These are phyloP conservation scores for Ascochyta koolunga DNA, from an alignment of 2,329 filamentous ascomycete genomes.

Conservation along the genomic window DNA sequence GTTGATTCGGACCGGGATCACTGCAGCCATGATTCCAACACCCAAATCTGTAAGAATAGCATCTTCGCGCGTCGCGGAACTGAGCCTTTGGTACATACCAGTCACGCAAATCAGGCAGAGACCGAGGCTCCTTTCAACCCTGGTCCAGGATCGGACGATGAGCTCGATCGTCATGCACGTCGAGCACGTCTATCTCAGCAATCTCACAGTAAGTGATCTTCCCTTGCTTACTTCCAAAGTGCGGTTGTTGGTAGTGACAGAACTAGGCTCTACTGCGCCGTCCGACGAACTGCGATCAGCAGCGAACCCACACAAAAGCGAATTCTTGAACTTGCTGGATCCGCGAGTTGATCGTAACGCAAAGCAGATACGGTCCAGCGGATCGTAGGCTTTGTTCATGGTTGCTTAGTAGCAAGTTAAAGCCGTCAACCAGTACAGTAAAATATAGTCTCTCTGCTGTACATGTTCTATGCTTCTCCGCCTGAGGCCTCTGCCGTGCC, in stretches of 20 bases:
- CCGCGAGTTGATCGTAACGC: conserved; percentile 19
- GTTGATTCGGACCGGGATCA: neutral
- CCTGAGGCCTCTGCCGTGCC: no score
- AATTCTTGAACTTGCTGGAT: conserved; percentile 25
- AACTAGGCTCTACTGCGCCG: neutral
- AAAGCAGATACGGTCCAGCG: conserved; percentile 10
- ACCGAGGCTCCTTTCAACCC: neutral
- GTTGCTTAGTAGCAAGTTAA: no score
- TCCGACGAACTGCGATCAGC: conserved; percentile 9
- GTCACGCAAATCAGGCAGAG: neutral
- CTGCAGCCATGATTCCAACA: neutral
- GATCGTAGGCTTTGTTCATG: neutral
- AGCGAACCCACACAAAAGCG: conserved; percentile 15
- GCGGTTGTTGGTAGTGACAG: no score
- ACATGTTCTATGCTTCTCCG: no score
- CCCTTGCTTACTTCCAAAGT: no score
- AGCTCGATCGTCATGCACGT: neutral
- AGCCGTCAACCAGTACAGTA: no score
- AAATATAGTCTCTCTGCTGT: no score
- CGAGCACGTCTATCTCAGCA: neutral
- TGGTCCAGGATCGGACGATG: conserved; percentile 5
- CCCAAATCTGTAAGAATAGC: neutral
- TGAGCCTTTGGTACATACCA: conserved; percentile 1
- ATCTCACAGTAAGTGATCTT: no score
- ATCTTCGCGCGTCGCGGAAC: conserved; percentile 4